Conservation (phyloP, 2,329 filamentous ascomycete genomes). For the Aspergillus tanneri region DNA sequence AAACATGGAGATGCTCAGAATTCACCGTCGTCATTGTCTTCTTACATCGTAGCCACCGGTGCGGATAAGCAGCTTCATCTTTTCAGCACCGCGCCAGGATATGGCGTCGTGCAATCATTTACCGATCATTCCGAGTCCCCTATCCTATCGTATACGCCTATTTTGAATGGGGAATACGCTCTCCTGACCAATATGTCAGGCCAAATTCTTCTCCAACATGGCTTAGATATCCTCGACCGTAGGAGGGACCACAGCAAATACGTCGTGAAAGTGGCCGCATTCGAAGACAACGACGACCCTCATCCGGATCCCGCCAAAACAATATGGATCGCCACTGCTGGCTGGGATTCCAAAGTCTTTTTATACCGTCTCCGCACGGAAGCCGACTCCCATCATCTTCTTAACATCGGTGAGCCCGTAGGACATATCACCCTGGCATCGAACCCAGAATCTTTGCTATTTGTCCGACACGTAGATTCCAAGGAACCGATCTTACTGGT, state of each 20-base stretch:
- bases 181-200: constrained; percentile 62
- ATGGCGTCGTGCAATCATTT: constrained; percentile 26
- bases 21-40: constrained; percentile 14
- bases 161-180: constrained; percentile 45
- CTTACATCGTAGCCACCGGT: constrained; percentile 45
- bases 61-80: constrained; percentile 52
- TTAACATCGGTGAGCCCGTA: constrained; percentile 28
- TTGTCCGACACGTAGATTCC: constrained; percentile 52
- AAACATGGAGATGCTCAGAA: constrained; percentile 16
- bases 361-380: constrained; percentile 46
- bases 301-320: constrained; percentile 12
- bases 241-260: constrained; percentile 61
- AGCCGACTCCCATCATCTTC: background rate
- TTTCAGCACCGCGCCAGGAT: constrained; percentile 29
- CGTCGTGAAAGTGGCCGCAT: constrained; percentile 52
- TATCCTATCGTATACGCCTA: constrained; percentile 51
- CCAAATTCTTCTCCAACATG: constrained; percentile 51
- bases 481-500: constrained; percentile 52
- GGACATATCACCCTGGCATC: constrained; percentile 39
- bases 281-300: constrained; percentile 30
- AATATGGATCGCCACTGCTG: constrained; percentile 56
- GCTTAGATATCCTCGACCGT: constrained; percentile 45
- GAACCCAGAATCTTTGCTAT: constrained; percentile 59
- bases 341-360: constrained; percentile 59
- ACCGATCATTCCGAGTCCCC: constrained; percentile 42